Base-by-base conservation (phyloP, 2,329 filamentous ascomycete species). In the Fusarium sp. region DNA sequence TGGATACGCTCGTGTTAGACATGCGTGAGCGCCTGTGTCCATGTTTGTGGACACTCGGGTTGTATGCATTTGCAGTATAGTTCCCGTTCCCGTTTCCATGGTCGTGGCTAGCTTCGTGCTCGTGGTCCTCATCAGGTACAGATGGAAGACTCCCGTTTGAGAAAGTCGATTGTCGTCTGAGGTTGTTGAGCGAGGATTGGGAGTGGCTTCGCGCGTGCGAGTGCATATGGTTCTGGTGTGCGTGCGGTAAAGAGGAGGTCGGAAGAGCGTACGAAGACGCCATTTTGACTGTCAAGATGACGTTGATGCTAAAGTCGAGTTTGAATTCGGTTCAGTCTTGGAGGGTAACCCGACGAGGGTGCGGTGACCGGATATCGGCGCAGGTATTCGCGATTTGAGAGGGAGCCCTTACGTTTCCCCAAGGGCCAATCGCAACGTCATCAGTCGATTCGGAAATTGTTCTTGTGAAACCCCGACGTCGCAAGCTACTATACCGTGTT, bases 191-290 rank as follows among this genome's bases (percentile, higher is more conserved):
- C 15, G 79, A 77, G 48, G 79, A 68, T 66, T 78, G 80, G 10
- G 81, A 79, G 42, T 79, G 78, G 9, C 81, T 78, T 55, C 79
- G 78, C 15, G 79, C 74, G 52, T 81, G 81, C 8, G 80, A 76
- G 69, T 84, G 80, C 45, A 80, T 76, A 62, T 81, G 77, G 49
- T 81, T 81, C 55, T 83, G 79, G 69, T 86, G 82, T 59, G 81
- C 82, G 68, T 84, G 84, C 53, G 84, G 82, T 45, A 86, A 76
- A 39, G 84, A 80, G 36, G 85, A 81, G 36, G 84, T 82, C n/a
- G 86, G 86, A 56, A 88, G 77, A 52, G 82, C 80, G 74, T 87
- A 88, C 22, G 86, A 84, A 38, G 86, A 84, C 63, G 84, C 81
- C 84, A 86, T 86, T 58, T 60, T 78, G 46, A 54, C 26, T 34